Conservation (phyloP, 2,329 filamentous ascomycete genomes). For the Epichloe uncinata region DNA sequence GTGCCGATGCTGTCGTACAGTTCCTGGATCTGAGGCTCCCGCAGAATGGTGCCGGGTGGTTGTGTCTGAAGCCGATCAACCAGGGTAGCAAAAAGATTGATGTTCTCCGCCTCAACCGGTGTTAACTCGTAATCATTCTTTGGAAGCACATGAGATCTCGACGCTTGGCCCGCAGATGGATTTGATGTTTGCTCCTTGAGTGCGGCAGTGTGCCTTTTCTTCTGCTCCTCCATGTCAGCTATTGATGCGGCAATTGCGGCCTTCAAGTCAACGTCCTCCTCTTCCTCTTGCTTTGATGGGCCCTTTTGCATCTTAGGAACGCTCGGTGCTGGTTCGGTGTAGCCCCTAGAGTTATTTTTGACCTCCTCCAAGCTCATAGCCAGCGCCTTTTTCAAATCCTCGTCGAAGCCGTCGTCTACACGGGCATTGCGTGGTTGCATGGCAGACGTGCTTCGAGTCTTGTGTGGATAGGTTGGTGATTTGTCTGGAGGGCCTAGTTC, state of each 20-base stretch:
- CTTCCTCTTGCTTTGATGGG: conserved; percentile 45
- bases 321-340: conserved; percentile 45
- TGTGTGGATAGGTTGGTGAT: conserved; percentile 39
- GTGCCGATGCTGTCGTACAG: conserved; percentile 95
- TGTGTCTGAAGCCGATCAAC: conserved; percentile 93
- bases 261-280: conserved; percentile 86
- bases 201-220: conserved; percentile 72
- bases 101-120: conserved; percentile 89
- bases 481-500: conserved; percentile 29
- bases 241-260: conserved; percentile 91
- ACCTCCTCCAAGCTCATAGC: conserved; percentile 97
- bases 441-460: conserved; percentile 48
- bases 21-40: conserved; percentile 95
- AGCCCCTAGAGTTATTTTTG: conserved; percentile 60
- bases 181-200: conserved; percentile 65
- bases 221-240: conserved; percentile 96
- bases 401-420: conserved; percentile 83
- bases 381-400: conserved; percentile 82
- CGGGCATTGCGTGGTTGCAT: conserved; percentile 89
- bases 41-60: conserved; percentile 85
- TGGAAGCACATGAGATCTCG: conserved; percentile 43
- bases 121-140: conserved; percentile 94
- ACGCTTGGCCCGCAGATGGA: conserved; percentile 19
- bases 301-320: conserved; percentile 16
- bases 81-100: conserved; percentile 86